Conservation (phyloP, 2,329 filamentous ascomycete species). For the Cryphonectria naterciae region DNA sequence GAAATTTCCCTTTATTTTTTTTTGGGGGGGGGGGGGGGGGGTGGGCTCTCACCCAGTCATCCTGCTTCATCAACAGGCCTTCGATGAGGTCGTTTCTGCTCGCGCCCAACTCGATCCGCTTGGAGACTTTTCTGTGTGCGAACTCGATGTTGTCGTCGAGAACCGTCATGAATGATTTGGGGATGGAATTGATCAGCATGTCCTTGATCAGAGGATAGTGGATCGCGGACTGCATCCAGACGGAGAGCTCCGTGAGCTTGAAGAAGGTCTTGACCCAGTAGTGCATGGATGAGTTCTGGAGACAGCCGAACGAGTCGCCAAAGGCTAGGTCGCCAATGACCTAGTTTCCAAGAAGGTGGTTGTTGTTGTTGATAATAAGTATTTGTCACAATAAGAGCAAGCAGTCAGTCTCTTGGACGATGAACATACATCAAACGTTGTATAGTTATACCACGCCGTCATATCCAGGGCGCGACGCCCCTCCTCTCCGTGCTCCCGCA, state of each 20-base stretch:
- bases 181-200: neutral
- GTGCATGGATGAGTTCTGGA: constrained; percentile 3
- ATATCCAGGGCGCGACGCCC: constrained; percentile 31
- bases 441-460: constrained; percentile 35
- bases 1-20: no score
- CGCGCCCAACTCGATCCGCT: constrained; percentile 28
- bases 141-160: neutral
- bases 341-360: neutral
- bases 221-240: constrained; percentile 10
- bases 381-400: no score
- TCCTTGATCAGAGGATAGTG: constrained; percentile 12
- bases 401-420: no score
- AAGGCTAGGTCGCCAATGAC: constrained; percentile 19
- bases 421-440: constrained; percentile 33
- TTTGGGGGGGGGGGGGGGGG: neutral
- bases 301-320: constrained; percentile 15
- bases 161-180: neutral
- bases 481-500: constrained; percentile 21
- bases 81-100: constrained; percentile 34
- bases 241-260: constrained; percentile 4
- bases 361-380: no score
- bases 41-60: constrained; percentile 21
- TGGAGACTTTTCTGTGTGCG: constrained; percentile 14
- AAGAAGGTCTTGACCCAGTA: constrained; percentile 31
- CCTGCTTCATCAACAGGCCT: constrained; percentile 32